Evolutionary conservation across 345 rosid genomes (phyloP).

Genomic region (Eutrema yunnanense): DNA sequence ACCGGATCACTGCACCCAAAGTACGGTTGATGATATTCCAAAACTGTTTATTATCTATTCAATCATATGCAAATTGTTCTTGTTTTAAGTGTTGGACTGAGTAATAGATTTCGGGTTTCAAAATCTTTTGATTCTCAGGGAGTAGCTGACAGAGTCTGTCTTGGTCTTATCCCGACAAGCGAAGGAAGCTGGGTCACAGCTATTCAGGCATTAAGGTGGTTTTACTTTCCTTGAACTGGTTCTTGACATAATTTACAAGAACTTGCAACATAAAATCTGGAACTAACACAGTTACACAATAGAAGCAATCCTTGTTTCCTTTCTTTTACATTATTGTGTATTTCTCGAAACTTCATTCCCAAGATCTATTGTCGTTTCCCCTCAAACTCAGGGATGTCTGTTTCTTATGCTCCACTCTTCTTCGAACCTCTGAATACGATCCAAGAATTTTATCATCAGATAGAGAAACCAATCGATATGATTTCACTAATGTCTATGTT

Average conservation of each 20-base stretch:
- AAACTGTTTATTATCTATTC: neutral
- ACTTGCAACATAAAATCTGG: neutral
- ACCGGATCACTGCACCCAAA: slow-evolving; percentile 63
- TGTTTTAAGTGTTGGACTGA: neutral
- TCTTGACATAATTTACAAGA: neutral
- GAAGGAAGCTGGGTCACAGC: slow-evolving; percentile 91
- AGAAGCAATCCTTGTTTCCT: neutral
- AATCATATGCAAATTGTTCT: neutral
- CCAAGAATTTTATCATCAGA: neutral
- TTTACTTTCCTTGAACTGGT: neutral
- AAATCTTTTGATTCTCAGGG: slow-evolving; percentile 39
- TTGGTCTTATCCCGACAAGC: slow-evolving; percentile 89
- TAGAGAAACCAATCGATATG: neutral
- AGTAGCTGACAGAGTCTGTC: slow-evolving; percentile 85
- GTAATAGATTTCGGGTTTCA: slow-evolving; percentile 2
- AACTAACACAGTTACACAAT: neutral
- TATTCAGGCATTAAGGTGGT: slow-evolving; percentile 74
- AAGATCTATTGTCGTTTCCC: neutral
- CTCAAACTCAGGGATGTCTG: neutral
- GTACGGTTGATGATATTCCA: slow-evolving; percentile 32
- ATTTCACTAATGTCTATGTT: neutral
- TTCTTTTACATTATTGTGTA: neutral
- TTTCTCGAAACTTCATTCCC: neutral
- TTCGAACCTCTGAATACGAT: neutral
- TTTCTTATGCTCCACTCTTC: neutral